Base-by-base conservation (phyloP, 805 yeast species). In the Candida sanyiensis region DNA sequence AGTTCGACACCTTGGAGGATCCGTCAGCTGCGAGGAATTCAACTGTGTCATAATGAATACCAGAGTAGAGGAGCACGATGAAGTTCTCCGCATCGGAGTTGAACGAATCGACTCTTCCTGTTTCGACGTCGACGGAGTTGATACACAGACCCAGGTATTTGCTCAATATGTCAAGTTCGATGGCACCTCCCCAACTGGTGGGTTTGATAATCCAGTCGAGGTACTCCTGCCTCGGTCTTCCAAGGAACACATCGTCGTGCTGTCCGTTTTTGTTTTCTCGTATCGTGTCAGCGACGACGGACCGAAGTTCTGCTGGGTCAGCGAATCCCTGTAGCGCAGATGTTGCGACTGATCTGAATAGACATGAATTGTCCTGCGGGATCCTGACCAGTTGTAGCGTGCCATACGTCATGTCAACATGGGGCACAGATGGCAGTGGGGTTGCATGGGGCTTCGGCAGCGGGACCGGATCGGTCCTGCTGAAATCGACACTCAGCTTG, bases 121-220 rank as follows among this genome's bases (percentile, higher is more conserved):
- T 76, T 48, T 76, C 80, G 18, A 83, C 75, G 50, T 83, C 93
- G 21, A 80, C 54, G 9, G 86, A 76, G 38, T 69, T 63, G 29
- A 83, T 76, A 3, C 72, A 64, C 6, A 80, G 58, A 5, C 64
- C 62, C 28, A 80, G 64, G 44, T 69, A 66, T 24, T 68, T 64
- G 2, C 84, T 68, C 21, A 83, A 54, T 6, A 83, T 79, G 7
- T 77, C 75, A 33, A 83, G 59, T 53, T 83, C 94, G 34, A 83
- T 82, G 3, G 86, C 90, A 6, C 94, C 94, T 22, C 94, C 94
- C 94, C 93, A 83, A 13, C 82, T 70, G 25, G 69, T 75, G 15
- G 69, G 69, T 40, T 69, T 61, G 33, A 54, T 47, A 17, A 83
- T 83, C 90, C 93, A 83, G 6, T 59, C 45, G 24, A 72, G 59